Evolutionary conservation across 371 early-diverging fungal genomes (phyloP), one percentile per base, ranked within the genome.

Genomic region (Parasitella parasitica): DNA sequence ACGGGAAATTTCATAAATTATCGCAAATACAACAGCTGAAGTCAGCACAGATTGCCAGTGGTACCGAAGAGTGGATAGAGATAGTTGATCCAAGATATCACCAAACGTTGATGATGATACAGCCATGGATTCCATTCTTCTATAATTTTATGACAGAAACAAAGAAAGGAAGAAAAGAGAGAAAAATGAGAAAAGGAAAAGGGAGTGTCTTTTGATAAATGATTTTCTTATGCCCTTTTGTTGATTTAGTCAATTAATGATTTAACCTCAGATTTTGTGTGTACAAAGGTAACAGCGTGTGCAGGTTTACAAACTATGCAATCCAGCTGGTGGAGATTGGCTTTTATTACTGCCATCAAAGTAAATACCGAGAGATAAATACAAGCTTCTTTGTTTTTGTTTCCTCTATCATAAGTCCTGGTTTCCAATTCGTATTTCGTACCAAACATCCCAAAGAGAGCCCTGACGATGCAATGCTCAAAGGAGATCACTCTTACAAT

Each of bases 1-100:
- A 55, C 77, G 76, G 8, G 90, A 90, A 28, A 80, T 71, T 51
- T 84, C 78, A 50, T 82, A 81, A 52, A 89, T 66, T 20, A 84
- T 52, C 56, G 75, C 71, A 67, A 81, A 90, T 35, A 76, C 58
- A n/a, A 84, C 30, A 1, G 85, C 63, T 7, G 76, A 75, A 6
- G 68, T 46, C 36, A 71, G 36, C 16, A 78, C 69, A 24, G 69
- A 52, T 54, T 76, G 76, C 80, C 80, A 79, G 38, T 79, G 80
- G 43, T 72, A 72, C 63, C 60, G 58, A 36, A 79, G 53, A 6
- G 73, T 79, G 6, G 75, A 62, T 18, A 79, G 35, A 22, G 61
- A 70, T n/a, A 73, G 53, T 46, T 63, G 56, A 60, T 76, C 76
- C 51, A 69, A 67, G 22, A 76, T 20, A 30, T 43, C 46, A 11